phyloP scores from a whole-genome alignment of 2,329 filamentous ascomycete species.

The Aureobasidium vineae region DNA sequence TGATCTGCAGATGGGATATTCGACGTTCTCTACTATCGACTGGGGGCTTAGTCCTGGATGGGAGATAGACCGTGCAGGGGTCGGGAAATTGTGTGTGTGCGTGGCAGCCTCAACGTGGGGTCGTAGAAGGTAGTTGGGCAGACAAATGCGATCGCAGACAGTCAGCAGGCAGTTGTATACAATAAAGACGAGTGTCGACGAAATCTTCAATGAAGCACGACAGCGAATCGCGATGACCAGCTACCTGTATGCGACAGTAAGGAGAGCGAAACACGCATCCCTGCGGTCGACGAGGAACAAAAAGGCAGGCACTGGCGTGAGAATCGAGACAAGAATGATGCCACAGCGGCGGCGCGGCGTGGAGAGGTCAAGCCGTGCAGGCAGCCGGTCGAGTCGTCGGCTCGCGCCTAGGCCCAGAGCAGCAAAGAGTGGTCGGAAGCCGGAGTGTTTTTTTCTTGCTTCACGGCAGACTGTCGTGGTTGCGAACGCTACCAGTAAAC shows the following conservation, averaged over 20 bases:
- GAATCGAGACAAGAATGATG: constrained; percentile 14
- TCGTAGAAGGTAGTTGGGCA: not conserved
- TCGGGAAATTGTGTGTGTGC: constrained; percentile 20
- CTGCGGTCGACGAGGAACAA: constrained; percentile 14
- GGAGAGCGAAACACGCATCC: constrained; percentile 4
- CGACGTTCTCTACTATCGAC: constrained; percentile 14
- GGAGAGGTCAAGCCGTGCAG: constrained; percentile 7
- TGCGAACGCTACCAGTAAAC: not conserved
- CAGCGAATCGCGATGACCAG: not conserved
- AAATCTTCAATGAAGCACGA: not conserved
- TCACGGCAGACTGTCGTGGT: not conserved
- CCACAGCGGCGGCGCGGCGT: not conserved
- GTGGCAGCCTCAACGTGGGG: constrained; percentile 23
- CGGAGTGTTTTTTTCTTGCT: constrained; percentile 1
- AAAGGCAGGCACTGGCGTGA: not conserved
- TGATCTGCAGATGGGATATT: constrained; percentile 17
- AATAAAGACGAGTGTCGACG: not conserved
- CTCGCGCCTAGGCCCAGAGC: constrained; percentile 2
- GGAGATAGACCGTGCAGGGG: constrained; percentile 15
- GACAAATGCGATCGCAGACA: not conserved
- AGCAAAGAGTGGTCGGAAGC: constrained; percentile 5
- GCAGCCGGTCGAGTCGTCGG: not conserved
- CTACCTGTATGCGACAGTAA: constrained; percentile 11
- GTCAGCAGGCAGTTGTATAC: not conserved
- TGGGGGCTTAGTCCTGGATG: not conserved